Percentiles rank a stretch among this genome's conserved stretches.
phyloP scores from a whole-genome alignment of 2,329 filamentous ascomycete genomes.

The Claviceps fusiformis region DNA sequence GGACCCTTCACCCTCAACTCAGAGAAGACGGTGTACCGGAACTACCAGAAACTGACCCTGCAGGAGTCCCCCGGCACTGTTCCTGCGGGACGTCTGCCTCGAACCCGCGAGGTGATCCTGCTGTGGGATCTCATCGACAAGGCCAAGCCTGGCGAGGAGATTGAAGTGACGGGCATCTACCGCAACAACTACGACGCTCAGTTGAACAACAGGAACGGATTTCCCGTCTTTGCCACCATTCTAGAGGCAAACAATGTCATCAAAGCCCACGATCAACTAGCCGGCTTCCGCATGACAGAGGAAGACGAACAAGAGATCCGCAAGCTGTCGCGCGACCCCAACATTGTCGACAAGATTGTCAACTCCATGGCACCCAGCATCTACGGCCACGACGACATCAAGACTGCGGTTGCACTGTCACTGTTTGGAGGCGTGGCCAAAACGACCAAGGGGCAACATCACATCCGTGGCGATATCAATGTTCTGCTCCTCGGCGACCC shows the following conservation, averaged over 20 bases:
- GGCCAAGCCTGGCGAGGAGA: slow-evolving; percentile 94
- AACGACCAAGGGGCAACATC: slow-evolving; percentile 73
- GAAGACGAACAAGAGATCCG: slow-evolving; percentile 89
- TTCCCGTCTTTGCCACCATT: slow-evolving; percentile 95
- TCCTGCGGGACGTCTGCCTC: slow-evolving; percentile 83
- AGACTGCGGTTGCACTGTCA: slow-evolving; percentile 87
- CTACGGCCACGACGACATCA: slow-evolving; percentile 92
- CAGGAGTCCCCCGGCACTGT: slow-evolving; percentile 97
- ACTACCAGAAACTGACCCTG: slow-evolving; percentile 94
- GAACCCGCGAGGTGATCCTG: slow-evolving; percentile 86
- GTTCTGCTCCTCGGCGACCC: slow-evolving; percentile 91
- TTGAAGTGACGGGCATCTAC: slow-evolving; percentile 93
- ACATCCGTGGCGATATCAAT: slow-evolving; percentile 95
- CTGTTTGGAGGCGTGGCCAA: slow-evolving; percentile 93
- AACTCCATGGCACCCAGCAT: slow-evolving; percentile 93
- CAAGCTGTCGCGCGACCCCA: slow-evolving; percentile 72
- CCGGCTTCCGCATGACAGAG: slow-evolving; percentile 88
- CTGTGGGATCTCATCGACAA: slow-evolving; percentile 95
- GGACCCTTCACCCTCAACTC: slow-evolving; percentile 93
- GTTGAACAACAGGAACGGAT: slow-evolving; percentile 96
- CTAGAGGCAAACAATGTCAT: slow-evolving; percentile 95
- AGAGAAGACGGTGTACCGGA: slow-evolving; percentile 95
- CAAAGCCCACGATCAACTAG: slow-evolving; percentile 93
- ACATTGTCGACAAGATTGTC: slow-evolving; percentile 86
- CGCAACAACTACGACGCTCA: slow-evolving; percentile 97